Conservation (phyloP, 2,329 filamentous ascomycete genomes). For the Penicillium sp. region DNA sequence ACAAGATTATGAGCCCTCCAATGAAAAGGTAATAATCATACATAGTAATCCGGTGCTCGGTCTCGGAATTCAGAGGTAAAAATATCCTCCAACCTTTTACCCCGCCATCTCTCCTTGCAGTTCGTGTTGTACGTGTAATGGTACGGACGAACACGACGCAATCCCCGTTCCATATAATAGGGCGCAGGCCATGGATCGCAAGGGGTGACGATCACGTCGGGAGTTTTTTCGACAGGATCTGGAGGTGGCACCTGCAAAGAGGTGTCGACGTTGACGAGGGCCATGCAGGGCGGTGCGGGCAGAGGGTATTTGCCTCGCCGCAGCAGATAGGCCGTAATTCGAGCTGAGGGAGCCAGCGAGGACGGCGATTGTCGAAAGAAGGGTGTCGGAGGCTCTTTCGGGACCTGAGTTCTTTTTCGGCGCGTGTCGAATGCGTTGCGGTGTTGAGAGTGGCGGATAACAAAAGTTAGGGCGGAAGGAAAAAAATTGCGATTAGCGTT, state of each 20-base stretch:
- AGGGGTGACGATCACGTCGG: conserved; percentile 38
- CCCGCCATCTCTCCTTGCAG: conserved; percentile 86
- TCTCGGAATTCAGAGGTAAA: conserved; percentile 93
- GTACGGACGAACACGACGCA: conserved; percentile 57
- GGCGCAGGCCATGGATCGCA: conserved; percentile 61
- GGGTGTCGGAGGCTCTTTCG: background rate
- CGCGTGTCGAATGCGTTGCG: conserved; percentile 7
- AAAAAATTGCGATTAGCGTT: conserved; percentile 19
- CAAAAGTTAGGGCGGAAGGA: conserved; percentile 17
- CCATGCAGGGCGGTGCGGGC: conserved; percentile 42
- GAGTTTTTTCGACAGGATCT: conserved; percentile 31
- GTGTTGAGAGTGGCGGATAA: conserved; percentile 9
- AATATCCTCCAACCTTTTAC: conserved; percentile 77
- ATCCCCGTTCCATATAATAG: conserved; percentile 80
- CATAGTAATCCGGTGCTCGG: conserved; percentile 83
- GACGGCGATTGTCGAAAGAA: background rate
- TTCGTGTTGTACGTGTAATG: conserved; percentile 45
- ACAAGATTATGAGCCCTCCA: background rate
- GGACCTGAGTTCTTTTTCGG: background rate
- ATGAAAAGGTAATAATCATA: conserved; percentile 36
- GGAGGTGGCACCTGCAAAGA: conserved; percentile 31
- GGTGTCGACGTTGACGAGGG: conserved; percentile 39
- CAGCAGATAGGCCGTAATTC: conserved; percentile 46
- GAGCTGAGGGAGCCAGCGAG: conserved; percentile 44
- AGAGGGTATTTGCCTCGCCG: conserved; percentile 40